Base-by-base conservation (phyloP, 306 rosid genomes). In the Lablab purpureus region DNA sequence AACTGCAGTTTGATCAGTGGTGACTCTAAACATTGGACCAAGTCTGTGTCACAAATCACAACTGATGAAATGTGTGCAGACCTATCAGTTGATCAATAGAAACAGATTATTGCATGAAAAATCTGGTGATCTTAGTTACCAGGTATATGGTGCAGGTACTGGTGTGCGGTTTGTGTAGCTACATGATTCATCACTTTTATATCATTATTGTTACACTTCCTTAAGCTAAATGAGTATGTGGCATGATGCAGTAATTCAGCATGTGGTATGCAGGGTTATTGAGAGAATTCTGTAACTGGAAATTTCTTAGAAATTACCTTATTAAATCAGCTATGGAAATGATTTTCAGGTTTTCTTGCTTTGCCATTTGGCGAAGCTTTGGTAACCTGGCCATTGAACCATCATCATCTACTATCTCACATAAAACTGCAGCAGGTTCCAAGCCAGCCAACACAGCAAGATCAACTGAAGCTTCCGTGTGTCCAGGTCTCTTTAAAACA, bases 361-460 rank as follows among this genome's bases (percentile, higher is more conserved):
- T 45, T 6, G 93, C 91, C 41, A 92, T 79, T 76, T 88, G 65
- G 7, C 86, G 86, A 68, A 90, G 94, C 81, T 74, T 81, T 2
- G 93, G 91, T 69, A 92, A 80, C 75, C 97, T 87, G 46, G 97
- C 97, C 97, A 92, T 90, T 50, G 95, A 90, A 74, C 93, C 97
- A 25, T 92, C 95, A 76, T 90, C 95, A 51, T 88, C 97, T 22
- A 92, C 95, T 70, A 92, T 73, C 82, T 92, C 97, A 78, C 95
- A 90, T 58, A 90, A 83, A 83, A 90, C 78, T 23, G 89, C 91
- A 7, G 77, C 90, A 5, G 93, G 93, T 7, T 86, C 88, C 41
- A 88, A 73, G 30, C 92, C 92, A 73, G 95, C 97, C 71, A 88
- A 82, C 76, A 86, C 70, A 15, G 92, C 88, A 79, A 92, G 97